A percentile compares a stretch with the other conserved stretches of the same genome.
These are phyloP conservation scores for Cytospora piceae DNA, from an alignment of 2,329 filamentous ascomycete genomes.

Conservation along the genomic window DNA sequence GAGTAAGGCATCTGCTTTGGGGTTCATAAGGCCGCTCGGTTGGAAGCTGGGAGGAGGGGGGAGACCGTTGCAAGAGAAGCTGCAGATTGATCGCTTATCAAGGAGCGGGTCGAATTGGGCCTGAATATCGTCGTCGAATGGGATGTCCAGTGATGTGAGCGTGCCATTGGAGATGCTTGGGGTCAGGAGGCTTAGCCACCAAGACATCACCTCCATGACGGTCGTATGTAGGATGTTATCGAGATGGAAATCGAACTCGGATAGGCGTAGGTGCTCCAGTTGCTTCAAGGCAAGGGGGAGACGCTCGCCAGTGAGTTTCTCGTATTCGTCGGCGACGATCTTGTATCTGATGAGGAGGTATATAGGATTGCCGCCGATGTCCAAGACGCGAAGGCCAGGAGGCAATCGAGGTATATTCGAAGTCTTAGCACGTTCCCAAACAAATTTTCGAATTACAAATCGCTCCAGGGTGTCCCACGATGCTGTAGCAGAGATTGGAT, in stretches of 20 bases:
- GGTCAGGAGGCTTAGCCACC: not conserved
- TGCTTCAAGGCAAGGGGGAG: not conserved
- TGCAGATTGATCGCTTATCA: constrained; percentile 16
- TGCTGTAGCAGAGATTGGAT: not conserved
- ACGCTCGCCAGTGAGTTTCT: not conserved
- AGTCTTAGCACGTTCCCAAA: too few species aligned
- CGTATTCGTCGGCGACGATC: not conserved
- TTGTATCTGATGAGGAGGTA: not conserved
- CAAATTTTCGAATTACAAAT: not conserved
- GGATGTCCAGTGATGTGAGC: constrained; percentile 20
- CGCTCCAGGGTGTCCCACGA: constrained; percentile 5
- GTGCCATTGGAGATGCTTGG: constrained; percentile 21
- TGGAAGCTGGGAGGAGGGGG: not conserved
- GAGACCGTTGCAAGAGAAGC: constrained; percentile 9
- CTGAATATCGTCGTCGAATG: not conserved
- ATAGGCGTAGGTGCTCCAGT: constrained; percentile 20
- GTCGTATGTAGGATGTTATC: too few species aligned
- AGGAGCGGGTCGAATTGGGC: not conserved
- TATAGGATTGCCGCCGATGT: not conserved
- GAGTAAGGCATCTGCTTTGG: not conserved
- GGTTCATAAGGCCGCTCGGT: not conserved
- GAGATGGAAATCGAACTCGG: not conserved
- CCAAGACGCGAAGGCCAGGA: not conserved
- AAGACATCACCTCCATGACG: not conserved
- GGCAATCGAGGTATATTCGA: not conserved